phyloP scores from a whole-genome alignment of 305 asterid species.

The Fraxinus xanthoxyloides region DNA sequence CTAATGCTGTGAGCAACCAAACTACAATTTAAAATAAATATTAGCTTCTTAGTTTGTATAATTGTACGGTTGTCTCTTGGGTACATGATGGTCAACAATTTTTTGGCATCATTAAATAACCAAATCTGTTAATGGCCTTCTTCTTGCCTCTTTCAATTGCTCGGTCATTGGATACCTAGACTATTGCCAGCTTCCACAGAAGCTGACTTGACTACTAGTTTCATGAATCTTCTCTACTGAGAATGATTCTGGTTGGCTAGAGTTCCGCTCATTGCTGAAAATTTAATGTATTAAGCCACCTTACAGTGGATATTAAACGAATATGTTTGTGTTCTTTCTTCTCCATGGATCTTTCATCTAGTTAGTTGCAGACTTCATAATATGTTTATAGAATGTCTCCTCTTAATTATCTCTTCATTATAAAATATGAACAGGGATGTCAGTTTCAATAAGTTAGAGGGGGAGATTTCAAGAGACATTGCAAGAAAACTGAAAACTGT shows the following conservation, averaged over 20 bases:
- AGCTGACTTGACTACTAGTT: not conserved
- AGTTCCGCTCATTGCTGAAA: not conserved
- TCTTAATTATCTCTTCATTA: slow-evolving; percentile 10
- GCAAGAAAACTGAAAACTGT: slow-evolving; percentile 64
- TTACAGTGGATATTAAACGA: not conserved
- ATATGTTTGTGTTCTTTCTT: not conserved
- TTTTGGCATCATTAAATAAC: not conserved
- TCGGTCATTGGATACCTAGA: not conserved
- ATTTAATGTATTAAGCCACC: not conserved
- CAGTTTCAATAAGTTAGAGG: slow-evolving; percentile 77
- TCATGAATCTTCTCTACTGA: not conserved
- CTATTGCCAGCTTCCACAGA: not conserved
- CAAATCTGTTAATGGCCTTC: not conserved
- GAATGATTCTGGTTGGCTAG: not conserved
- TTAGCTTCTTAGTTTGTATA: not conserved
- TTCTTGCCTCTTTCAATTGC: not conserved
- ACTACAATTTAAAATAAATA: slow-evolving; percentile 5
- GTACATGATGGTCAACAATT: slow-evolving; percentile 3
- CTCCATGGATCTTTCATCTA: not conserved
- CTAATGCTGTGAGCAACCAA: slow-evolving; percentile 60
- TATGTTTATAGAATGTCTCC: not conserved
- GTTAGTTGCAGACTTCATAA: not conserved
- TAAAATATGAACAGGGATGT: slow-evolving; percentile 61
- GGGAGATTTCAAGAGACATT: slow-evolving; percentile 55
- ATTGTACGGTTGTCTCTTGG: slow-evolving; percentile 11